A percentile compares a stretch with the other conserved stretches of the same genome.
phyloP scores from a whole-genome alignment of 108 stramenopile species.

The Aurantiochytrium sp. region DNA sequence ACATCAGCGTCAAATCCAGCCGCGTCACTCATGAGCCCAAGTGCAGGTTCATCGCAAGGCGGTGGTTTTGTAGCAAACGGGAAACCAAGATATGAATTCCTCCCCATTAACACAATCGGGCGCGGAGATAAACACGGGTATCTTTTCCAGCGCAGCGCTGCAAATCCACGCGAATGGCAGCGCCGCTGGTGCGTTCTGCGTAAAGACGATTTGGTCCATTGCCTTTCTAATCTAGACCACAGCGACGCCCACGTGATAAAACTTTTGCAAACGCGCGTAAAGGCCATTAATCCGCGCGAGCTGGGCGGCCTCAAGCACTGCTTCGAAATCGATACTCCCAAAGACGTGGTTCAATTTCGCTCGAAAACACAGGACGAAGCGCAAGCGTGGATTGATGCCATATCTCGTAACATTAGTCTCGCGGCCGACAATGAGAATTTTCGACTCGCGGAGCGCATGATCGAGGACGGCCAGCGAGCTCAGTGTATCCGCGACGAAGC shows the following conservation, averaged over 20 bases:
- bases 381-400: background rate
- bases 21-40: no score
- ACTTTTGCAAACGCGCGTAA: background rate
- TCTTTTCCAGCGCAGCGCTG: background rate
- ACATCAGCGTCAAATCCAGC: background rate
- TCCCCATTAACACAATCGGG: background rate
- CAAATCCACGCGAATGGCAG: constrained; percentile 6
- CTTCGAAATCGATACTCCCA: background rate
- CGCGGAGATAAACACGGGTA: background rate
- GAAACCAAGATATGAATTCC: background rate
- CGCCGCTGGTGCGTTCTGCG: background rate
- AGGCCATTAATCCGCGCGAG: background rate
- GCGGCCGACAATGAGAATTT: background rate
- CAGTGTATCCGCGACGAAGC: background rate
- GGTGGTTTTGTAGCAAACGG: no score
- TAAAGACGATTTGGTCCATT: background rate
- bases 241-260: background rate
- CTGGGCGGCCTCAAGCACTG: constrained; percentile 12
- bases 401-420: background rate
- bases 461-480: background rate
- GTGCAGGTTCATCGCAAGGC: no score
- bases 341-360: background rate
- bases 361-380: background rate
- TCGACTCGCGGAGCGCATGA: background rate
- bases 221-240: background rate